Conservation (phyloP, 352 stramenopile species). For the Aphanomyces stellatus region DNA sequence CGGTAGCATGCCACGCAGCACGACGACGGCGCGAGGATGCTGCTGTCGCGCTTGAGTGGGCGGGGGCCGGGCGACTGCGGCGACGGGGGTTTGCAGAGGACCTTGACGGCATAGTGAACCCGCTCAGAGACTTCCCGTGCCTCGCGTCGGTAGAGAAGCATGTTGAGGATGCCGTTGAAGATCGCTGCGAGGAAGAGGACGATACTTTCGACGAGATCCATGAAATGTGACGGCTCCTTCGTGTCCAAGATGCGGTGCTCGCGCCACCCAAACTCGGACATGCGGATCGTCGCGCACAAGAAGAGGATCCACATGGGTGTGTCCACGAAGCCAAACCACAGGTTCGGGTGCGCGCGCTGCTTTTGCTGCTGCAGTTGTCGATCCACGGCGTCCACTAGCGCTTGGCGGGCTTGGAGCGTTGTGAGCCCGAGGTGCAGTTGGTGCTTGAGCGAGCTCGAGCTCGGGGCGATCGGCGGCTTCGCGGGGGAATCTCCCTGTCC, state of each 20-base stretch:
- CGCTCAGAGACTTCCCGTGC: slow-evolving; percentile 72
- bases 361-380: slow-evolving; percentile 38
- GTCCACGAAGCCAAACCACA: slow-evolving; percentile 65
- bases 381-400: slow-evolving; percentile 57
- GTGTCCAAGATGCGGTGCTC: slow-evolving; percentile 8
- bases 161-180: slow-evolving; percentile 57
- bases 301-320: slow-evolving; percentile 59
- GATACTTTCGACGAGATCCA: slow-evolving; percentile 37
- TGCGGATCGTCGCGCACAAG: slow-evolving; percentile 53
- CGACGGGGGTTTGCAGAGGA: slow-evolving; percentile 31
- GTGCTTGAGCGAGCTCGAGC: neutral
- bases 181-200: slow-evolving; percentile 52
- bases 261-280: slow-evolving; percentile 37
- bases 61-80: neutral
- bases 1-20: slow-evolving; percentile 74
- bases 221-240: slow-evolving; percentile 19
- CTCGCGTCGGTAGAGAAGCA: slow-evolving; percentile 51
- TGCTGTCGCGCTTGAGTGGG: slow-evolving; percentile 27
- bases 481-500: neutral
- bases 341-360: slow-evolving; percentile 55
- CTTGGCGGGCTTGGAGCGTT: slow-evolving; percentile 35
- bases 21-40: slow-evolving; percentile 66
- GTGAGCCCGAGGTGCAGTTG: slow-evolving; percentile 34
- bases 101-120: slow-evolving; percentile 52
- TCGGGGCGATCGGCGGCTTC: slow-evolving; percentile 5